Conservation (phyloP, 2,329 filamentous ascomycete species). For the Hirsutella thompsonii region DNA sequence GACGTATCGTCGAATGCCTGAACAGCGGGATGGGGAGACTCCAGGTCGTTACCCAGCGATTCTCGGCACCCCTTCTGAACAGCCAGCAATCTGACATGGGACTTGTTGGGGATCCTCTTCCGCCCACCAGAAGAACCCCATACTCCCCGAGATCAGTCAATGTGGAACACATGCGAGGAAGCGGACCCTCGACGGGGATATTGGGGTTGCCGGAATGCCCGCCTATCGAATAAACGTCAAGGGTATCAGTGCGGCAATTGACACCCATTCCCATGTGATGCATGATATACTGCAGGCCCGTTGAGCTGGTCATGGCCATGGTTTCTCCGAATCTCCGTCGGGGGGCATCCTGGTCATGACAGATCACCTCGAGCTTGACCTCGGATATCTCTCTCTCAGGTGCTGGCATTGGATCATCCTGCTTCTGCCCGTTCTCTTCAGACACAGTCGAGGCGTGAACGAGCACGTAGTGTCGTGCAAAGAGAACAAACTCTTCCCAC, state of each 20-base stretch:
- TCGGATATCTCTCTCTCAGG: too few species aligned
- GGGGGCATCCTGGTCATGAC: slow-evolving; percentile 6
- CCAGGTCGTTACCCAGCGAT: slow-evolving; percentile 49
- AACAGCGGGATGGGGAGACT: slow-evolving; percentile 61
- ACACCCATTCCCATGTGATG: slow-evolving; percentile 31
- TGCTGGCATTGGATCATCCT: too few species aligned
- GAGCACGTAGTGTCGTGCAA: slow-evolving; percentile 73
- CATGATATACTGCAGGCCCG: slow-evolving; percentile 30
- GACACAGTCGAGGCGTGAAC: slow-evolving; percentile 38
- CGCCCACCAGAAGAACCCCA: slow-evolving; percentile 58
- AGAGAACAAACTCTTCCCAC: slow-evolving; percentile 88
- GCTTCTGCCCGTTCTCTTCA: background rate
- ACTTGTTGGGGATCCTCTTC: slow-evolving; percentile 61
- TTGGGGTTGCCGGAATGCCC: slow-evolving; percentile 8
- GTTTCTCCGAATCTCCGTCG: slow-evolving; percentile 49
- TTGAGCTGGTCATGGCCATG: slow-evolving; percentile 24
- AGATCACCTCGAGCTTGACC: slow-evolving; percentile 5
- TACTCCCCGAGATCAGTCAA: slow-evolving; percentile 49
- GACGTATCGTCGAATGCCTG: slow-evolving; percentile 52
- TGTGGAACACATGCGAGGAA: slow-evolving; percentile 58
- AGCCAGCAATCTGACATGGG: slow-evolving; percentile 67
- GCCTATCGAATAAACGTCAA: slow-evolving; percentile 31
- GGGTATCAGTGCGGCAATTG: slow-evolving; percentile 32
- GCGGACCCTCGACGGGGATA: slow-evolving; percentile 17
- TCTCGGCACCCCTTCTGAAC: slow-evolving; percentile 34